These are phyloP conservation scores for Podospora comata DNA, from an alignment of 495 filamentous ascomycete species.

Conservation along the genomic window DNA sequence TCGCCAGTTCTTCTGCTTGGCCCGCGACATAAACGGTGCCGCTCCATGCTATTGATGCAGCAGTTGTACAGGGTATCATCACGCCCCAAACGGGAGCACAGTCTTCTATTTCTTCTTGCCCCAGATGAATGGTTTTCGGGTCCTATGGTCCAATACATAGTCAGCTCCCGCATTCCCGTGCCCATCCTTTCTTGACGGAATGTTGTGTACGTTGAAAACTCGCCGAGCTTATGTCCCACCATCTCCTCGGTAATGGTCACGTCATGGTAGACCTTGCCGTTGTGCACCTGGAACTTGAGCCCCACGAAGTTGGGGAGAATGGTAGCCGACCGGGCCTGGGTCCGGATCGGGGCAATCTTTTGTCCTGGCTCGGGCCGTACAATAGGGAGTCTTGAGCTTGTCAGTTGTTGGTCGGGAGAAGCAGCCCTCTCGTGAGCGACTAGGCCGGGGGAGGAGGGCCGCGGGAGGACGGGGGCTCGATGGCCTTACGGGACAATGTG, in stretches of 20 bases:
- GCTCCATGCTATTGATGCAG: background rate
- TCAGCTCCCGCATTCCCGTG: background rate
- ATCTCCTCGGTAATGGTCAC: slow-evolving; percentile 91
- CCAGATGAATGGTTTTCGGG: slow-evolving; percentile 75
- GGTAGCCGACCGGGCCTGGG: slow-evolving; percentile 84
- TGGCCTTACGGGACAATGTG: slow-evolving; percentile 67
- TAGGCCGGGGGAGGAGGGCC: background rate
- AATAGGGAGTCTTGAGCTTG: slow-evolving; percentile 56
- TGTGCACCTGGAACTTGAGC: slow-evolving; percentile 87
- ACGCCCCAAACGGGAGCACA: background rate
- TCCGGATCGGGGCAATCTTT: slow-evolving; percentile 69
- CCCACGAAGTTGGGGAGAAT: slow-evolving; percentile 97
- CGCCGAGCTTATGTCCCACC: slow-evolving; percentile 96
- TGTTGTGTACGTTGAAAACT: slow-evolving; percentile 77
- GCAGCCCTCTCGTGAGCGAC: background rate
- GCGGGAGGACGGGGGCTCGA: background rate
- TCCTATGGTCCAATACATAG: slow-evolving; percentile 48
- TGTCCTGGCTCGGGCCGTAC: slow-evolving; percentile 59
- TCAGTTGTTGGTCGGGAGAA: slow-evolving; percentile 9
- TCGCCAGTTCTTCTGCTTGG: background rate
- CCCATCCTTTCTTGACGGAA: background rate
- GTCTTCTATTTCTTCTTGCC: slow-evolving; percentile 17
- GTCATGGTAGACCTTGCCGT: slow-evolving; percentile 90
- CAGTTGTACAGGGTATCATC: slow-evolving; percentile 16
- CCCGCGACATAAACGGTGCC: no score